Evolutionary conservation across 1,139 yeast species (phyloP).

Genomic region (Nakaseomyces sp.): DNA sequence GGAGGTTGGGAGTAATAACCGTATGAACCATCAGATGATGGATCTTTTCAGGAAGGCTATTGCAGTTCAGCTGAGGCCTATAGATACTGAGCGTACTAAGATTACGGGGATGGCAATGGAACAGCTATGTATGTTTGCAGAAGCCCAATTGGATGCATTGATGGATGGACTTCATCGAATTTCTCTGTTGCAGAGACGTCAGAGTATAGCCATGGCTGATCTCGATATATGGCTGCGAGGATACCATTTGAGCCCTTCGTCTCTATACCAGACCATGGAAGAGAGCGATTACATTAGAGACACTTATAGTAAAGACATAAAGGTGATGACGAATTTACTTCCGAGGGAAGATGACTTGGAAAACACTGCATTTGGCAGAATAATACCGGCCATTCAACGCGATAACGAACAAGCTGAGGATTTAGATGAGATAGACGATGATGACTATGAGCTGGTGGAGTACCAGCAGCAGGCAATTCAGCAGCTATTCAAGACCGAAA

Average conservation of each 20-base stretch:
- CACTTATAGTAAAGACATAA: constrained; percentile 13
- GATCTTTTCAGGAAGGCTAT: constrained; percentile 24
- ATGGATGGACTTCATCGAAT: constrained; percentile 42
- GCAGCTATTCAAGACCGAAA: constrained; percentile 9
- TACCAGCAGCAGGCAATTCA: constrained; percentile 3
- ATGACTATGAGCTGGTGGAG: constrained; percentile 2
- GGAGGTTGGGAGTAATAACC: constrained; percentile 1
- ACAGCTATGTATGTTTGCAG: constrained; percentile 41
- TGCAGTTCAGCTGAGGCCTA: constrained; percentile 34
- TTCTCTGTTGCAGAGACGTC: constrained; percentile 62
- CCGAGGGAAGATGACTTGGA: constrained; percentile 14
- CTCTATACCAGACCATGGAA: constrained; percentile 35
- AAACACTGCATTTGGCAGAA: constrained; percentile 16
- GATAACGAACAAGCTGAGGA: background rate
- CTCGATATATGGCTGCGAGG: constrained; percentile 42
- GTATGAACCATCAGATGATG: constrained; percentile 15
- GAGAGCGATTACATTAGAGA: constrained; percentile 19
- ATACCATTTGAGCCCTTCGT: constrained; percentile 38
- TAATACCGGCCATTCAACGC: background rate
- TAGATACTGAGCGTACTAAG: constrained; percentile 28
- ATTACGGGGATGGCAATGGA: constrained; percentile 40
- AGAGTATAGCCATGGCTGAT: constrained; percentile 52
- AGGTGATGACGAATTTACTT: constrained; percentile 17
- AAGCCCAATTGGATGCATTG: constrained; percentile 43
- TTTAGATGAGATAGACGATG: background rate